Percentiles rank a stretch among this genome's conserved stretches.
These are phyloP conservation scores for Xylaria sp. DNA, from an alignment of 495 filamentous ascomycete genomes.

Conservation along the genomic window DNA sequence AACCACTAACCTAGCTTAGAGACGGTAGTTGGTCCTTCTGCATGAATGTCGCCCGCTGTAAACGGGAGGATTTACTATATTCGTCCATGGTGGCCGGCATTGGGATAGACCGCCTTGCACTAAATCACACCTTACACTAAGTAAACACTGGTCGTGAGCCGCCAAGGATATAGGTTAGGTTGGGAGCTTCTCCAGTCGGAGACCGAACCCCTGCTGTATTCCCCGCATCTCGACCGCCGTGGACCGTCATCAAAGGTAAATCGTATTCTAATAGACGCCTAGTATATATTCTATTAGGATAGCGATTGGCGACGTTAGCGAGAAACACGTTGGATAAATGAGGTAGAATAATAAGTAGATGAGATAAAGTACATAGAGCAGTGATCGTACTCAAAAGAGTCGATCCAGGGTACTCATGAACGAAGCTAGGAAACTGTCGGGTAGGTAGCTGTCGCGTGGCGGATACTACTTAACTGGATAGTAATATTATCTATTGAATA, in stretches of 20 bases:
- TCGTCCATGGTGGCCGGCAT: neutral
- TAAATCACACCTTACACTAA: neutral
- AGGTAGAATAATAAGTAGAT: neutral
- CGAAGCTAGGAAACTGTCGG: neutral
- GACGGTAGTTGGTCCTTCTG: neutral
- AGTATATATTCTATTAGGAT: neutral
- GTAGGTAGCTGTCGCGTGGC: neutral
- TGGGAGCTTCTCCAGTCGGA: neutral
- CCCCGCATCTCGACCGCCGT: neutral
- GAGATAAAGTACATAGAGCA: neutral
- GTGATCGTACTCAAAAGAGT: neutral
- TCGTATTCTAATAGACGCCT: too few species aligned
- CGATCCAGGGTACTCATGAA: neutral
- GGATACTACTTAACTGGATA: neutral
- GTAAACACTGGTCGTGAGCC: neutral
- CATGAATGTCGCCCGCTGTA: constrained; percentile 1
- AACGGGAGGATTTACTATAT: neutral
- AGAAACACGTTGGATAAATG: neutral
- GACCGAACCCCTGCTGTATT: constrained; percentile 6
- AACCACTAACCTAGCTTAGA: neutral
- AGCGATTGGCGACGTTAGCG: neutral
- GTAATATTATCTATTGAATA: neutral
- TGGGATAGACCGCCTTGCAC: neutral
- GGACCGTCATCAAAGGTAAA: too few species aligned
- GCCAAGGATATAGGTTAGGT: neutral